Base-by-base conservation (phyloP, 495 filamentous ascomycete species). In the Xylaria longipes region DNA sequence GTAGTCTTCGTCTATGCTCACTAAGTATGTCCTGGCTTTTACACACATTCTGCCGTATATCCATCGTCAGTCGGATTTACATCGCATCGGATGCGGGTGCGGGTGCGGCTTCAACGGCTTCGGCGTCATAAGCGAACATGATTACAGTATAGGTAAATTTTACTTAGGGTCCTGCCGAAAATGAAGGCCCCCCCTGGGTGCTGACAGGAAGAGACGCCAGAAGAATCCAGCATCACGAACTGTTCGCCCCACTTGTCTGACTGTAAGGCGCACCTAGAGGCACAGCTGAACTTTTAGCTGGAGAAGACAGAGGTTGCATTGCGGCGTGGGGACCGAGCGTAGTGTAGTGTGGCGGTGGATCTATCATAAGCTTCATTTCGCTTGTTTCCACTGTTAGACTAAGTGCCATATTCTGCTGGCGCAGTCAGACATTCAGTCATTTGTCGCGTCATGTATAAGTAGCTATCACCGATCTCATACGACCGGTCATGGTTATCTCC, bases 141-240 rank as follows among this genome's bases (percentile, higher is more conserved):
- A n/a, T n/a, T n/a, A n/a, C n/a, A n/a, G n/a, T n/a, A n/a, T n/a
- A n/a, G n/a, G n/a, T n/a, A n/a, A n/a, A n/a, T n/a, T n/a, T n/a
- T n/a, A n/a, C n/a, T n/a, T n/a, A n/a, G n/a, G n/a, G n/a, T 17
- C 37, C 58, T 15, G 37, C 37, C 7, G 7, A 62, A 41, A 27
- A n/a, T 33, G 56, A 58, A 41, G 35, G n/a, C n/a, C n/a, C 58
- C 56, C 31, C 45, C 56, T 56, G 35, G 31, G 15, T 46, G 68
- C 68, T 70, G 68, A 70, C 57, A 63, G 57, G 68, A 69, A 63
- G 27, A 70, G 25, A 50, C 65, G 20, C 56, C 25, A 58, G 25
- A 56, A 31, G 20, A 43, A 22, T 35, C 11, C 8, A 60, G 45
- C 60, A 29, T 22, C 33, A 12, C 29, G 63, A 52, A 35, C 25